Percentiles rank a stretch among this genome's conserved stretches.
Evolutionary conservation across 257 asterid genomes (phyloP).

Genomic region (Handroanthus guayacan): DNA sequence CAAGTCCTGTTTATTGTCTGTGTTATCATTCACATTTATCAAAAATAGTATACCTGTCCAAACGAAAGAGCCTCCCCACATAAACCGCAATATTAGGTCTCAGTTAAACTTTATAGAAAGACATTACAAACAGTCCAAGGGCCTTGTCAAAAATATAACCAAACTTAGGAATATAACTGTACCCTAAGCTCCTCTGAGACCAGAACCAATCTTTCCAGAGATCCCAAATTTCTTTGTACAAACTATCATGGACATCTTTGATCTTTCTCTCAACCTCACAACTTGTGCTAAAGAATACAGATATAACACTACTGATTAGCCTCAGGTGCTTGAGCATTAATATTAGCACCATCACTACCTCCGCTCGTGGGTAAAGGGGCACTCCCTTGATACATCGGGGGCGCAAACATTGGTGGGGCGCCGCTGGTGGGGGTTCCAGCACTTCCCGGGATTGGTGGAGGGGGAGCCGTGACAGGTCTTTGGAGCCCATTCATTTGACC

Average conservation of each 20-base stretch:
- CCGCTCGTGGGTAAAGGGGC: constrained; percentile 50
- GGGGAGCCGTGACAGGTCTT: constrained; percentile 62
- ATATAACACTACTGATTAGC: constrained; percentile 46
- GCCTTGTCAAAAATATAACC: background rate
- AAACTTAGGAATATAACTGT: constrained; percentile 19
- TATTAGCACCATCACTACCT: constrained; percentile 56
- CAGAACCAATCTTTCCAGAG: constrained; percentile 24
- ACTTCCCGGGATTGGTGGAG: constrained; percentile 67
- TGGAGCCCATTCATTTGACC: constrained; percentile 78
- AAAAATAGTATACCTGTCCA: background rate
- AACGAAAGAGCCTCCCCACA: background rate
- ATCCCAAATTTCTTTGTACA: constrained; percentile 38
- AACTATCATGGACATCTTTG: constrained; percentile 22
- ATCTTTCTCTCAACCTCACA: constrained; percentile 28
- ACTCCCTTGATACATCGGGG: constrained; percentile 67
- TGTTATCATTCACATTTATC: background rate
- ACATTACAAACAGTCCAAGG: constrained; percentile 34
- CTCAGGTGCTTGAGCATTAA: constrained; percentile 52
- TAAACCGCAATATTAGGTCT: background rate
- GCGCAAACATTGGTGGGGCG: constrained; percentile 60
- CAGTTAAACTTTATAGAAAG: constrained; percentile 21
- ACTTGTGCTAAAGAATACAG: constrained; percentile 19
- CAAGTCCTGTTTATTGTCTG: background rate
- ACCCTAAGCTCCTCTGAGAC: constrained; percentile 24
- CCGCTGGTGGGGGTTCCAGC: constrained; percentile 56